These are phyloP conservation scores for Paraphaeosphaeria minitans DNA, from an alignment of 2,329 filamentous ascomycete genomes.

Conservation along the genomic window DNA sequence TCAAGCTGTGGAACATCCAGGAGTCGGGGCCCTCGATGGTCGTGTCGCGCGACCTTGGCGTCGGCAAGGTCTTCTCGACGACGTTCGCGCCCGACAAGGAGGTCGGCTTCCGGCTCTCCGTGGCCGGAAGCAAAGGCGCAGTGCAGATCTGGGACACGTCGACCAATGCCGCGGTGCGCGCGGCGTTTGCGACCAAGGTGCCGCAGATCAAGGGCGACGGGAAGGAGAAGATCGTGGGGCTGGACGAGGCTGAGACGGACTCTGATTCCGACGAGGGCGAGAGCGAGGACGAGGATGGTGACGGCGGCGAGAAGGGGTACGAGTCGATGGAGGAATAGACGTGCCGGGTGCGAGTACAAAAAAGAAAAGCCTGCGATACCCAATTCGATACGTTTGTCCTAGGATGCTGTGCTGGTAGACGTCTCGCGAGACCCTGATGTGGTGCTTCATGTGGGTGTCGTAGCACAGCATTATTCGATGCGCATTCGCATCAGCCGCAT, in stretches of 20 bases:
- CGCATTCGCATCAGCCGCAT: neutral
- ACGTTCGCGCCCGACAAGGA: conserved; percentile 87
- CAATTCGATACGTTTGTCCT: conserved; percentile 8
- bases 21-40: conserved; percentile 84
- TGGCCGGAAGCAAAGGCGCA: conserved; percentile 91
- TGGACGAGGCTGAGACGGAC: conserved; percentile 69
- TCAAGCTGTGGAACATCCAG: conserved; percentile 95
- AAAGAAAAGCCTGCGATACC: conserved; percentile 11
- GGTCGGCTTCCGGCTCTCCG: conserved; percentile 88
- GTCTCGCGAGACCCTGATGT: conserved; percentile 1
- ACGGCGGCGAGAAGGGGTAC: conserved; percentile 43
- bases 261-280: conserved; percentile 60
- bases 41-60: conserved; percentile 86
- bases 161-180: conserved; percentile 85
- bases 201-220: conserved; percentile 64
- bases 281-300: conserved; percentile 47
- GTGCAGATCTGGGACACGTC: conserved; percentile 97
- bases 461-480: neutral
- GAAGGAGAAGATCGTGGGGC: conserved; percentile 76
- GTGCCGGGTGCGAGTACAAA: conserved; percentile 3
- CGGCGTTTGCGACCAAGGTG: conserved; percentile 78
- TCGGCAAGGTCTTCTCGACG: conserved; percentile 92
- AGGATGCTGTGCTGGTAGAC: neutral
- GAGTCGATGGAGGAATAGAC: conserved; percentile 50
- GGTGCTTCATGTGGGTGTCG: neutral